These are phyloP conservation scores for Naganishia randhawae DNA, from an alignment of 768 basidiomycete genomes.

Conservation along the genomic window DNA sequence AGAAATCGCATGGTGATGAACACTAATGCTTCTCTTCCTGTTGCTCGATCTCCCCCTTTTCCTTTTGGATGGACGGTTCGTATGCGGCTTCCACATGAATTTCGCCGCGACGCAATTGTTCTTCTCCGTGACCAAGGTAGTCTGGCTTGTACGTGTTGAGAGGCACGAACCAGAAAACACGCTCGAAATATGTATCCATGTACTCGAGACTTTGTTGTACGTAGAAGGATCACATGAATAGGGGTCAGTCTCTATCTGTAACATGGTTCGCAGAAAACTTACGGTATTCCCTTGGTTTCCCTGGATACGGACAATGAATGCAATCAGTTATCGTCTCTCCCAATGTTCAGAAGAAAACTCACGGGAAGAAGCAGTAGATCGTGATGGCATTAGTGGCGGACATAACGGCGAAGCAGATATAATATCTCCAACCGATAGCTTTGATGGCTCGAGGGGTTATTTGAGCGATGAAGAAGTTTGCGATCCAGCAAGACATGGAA, in stretches of 20 bases:
- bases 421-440: slow-evolving; percentile 36
- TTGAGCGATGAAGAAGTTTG: slow-evolving; percentile 29
- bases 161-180: background rate
- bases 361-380: slow-evolving; percentile 33
- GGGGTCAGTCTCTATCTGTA: background rate
- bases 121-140: slow-evolving; percentile 14
- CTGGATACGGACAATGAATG: background rate
- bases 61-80: background rate
- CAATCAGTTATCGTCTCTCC: background rate
- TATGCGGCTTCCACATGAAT: slow-evolving; percentile 1
- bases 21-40: background rate
- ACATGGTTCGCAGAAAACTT: background rate
- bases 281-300: slow-evolving; percentile 12
- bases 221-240: background rate
- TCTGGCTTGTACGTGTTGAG: background rate
- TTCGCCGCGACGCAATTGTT: background rate
- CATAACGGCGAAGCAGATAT: slow-evolving; percentile 34
- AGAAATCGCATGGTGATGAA: background rate
- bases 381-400: slow-evolving; percentile 31
- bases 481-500: slow-evolving; percentile 29
- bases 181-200: background rate
- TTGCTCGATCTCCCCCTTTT: slow-evolving; percentile 4
- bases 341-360: background rate
- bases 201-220: background rate
- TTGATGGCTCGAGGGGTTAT: slow-evolving; percentile 31